Percentiles rank a stretch among this genome's conserved stretches.
Evolutionary conservation across 371 early-diverging fungal species (phyloP).

Genomic region (Rhizopus microsporus): DNA sequence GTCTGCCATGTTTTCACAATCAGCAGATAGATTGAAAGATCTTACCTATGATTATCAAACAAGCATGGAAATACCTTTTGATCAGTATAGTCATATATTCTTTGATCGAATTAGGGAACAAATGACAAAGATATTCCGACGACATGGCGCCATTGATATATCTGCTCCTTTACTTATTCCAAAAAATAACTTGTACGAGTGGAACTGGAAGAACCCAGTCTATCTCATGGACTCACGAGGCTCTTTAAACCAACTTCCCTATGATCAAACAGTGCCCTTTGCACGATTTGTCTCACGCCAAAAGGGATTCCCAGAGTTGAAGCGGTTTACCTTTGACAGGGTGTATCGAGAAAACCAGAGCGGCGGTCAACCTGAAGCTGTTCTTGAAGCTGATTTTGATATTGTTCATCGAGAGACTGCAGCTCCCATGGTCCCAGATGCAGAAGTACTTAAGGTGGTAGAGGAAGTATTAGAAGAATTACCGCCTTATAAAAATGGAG

Average conservation of each 20-base stretch:
- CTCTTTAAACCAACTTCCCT: conserved; percentile 82
- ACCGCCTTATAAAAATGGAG: conserved; percentile 64
- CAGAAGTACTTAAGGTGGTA: conserved; percentile 86
- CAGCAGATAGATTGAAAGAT: conserved; percentile 83
- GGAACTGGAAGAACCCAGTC: conserved; percentile 70
- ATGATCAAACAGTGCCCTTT: conserved; percentile 92
- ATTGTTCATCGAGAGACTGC: conserved; percentile 72
- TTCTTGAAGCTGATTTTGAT: conserved; percentile 90
- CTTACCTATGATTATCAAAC: conserved; percentile 88
- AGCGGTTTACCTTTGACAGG: conserved; percentile 85
- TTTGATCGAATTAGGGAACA: conserved; percentile 72
- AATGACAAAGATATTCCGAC: conserved; percentile 78
- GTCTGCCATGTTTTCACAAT: conserved; percentile 79
- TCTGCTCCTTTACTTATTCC: conserved; percentile 87
- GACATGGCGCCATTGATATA: conserved; percentile 88
- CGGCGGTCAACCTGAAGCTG: conserved; percentile 81
- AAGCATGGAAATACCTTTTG: conserved; percentile 48
- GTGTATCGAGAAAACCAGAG: conserved; percentile 78
- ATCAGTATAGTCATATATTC: conserved; percentile 66
- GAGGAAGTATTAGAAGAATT: conserved; percentile 83
- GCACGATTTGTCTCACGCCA: conserved; percentile 81
- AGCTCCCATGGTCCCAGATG: conserved; percentile 77
- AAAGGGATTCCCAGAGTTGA: conserved; percentile 70
- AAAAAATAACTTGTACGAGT: conserved; percentile 71
- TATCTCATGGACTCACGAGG: conserved; percentile 84